phyloP scores from a whole-genome alignment of 2,329 filamentous ascomycete genomes.

The Fusarium aywerte region DNA sequence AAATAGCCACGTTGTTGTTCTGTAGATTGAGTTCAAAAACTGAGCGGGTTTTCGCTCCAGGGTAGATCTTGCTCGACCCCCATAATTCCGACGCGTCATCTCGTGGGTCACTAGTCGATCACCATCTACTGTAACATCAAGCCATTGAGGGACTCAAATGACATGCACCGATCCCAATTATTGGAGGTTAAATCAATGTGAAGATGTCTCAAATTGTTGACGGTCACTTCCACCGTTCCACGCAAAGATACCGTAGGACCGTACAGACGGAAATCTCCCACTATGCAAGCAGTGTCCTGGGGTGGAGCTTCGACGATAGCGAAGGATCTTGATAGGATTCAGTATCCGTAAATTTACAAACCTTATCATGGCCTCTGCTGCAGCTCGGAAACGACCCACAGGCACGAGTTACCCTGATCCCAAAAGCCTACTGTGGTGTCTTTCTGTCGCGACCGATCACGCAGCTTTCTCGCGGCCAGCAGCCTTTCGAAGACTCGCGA shows the following conservation, averaged over 20 bases:
- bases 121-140: neutral
- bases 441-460: neutral
- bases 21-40: neutral
- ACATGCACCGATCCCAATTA: slow-evolving; percentile 1
- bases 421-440: too few species aligned
- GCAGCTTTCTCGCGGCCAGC: neutral
- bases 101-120: neutral
- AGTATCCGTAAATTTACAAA: neutral
- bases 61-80: neutral
- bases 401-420: too few species aligned
- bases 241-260: neutral
- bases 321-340: neutral
- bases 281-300: neutral
- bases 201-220: neutral
- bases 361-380: neutral
- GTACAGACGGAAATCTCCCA: neutral
- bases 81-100: neutral
- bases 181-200: neutral
- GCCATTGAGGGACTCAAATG: neutral
- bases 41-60: neutral
- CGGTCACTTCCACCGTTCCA: neutral
- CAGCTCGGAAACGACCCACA: neutral
- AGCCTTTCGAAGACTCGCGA: neutral
- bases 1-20: neutral
- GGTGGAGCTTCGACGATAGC: neutral